These are phyloP conservation scores for Balamuthia mandrillaris DNA, from an alignment of 208 protist genomes.

Conservation along the genomic window DNA sequence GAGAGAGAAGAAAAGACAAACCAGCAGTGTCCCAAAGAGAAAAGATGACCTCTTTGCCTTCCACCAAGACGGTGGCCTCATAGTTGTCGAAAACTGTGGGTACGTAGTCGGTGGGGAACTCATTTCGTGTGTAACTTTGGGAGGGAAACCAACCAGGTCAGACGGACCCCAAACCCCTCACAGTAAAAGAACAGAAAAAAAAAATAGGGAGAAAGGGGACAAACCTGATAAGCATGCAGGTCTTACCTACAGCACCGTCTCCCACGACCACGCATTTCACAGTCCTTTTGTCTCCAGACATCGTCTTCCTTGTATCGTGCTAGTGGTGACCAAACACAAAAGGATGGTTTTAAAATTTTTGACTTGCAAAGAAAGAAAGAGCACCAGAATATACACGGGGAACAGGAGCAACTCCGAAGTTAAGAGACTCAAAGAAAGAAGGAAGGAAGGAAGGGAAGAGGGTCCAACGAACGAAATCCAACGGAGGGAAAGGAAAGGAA, in stretches of 20 bases:
- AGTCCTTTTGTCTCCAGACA: no score
- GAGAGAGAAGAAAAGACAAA: background rate
- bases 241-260: constrained; percentile 42
- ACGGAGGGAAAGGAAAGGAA: no score
- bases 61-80: constrained; percentile 31
- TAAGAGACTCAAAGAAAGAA: background rate
- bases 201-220: no score
- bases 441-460: no score
- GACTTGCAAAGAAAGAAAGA: background rate
- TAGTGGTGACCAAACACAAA: no score
- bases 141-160: no score
- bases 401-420: background rate
- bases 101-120: constrained; percentile 77
- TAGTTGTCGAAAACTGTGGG: constrained; percentile 50
- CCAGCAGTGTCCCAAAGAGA: constrained; percentile 38
- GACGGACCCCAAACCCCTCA: no score
- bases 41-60: constrained; percentile 44
- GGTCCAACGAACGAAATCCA: no score
- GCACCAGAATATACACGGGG: background rate
- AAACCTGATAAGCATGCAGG: background rate
- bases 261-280: no score
- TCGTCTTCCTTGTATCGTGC: no score
- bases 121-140: constrained; percentile 76
- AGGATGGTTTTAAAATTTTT: no score
- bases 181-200: no score